Base-by-base conservation (phyloP, 768 basidiomycete genomes). In the Suillus variegatus region DNA sequence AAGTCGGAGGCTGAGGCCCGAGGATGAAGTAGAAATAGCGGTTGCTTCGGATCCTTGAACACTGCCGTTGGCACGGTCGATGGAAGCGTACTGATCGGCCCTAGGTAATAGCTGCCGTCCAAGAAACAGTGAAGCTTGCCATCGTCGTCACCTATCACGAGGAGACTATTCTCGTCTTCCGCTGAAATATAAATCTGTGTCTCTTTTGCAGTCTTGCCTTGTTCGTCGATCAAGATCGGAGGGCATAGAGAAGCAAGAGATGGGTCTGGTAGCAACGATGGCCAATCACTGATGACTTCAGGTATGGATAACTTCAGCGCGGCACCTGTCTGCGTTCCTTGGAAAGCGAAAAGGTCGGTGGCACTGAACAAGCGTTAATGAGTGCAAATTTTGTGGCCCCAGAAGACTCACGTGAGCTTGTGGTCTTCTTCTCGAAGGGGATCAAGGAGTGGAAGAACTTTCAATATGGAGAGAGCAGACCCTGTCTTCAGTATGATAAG, bases 271-370 rank as follows among this genome's bases (percentile, higher is more conserved):
- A 84, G 81, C 36, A 94, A 79, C 8, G 84, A 83, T 9, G 93
- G 92, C 92, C 93, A 94, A 38, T 78, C 73, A 25, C 81, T 80
- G 61, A 94, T 90, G 46, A 86, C 76, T 52, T 82, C 77, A n/a
- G 92, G 91, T 22, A 85, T 73, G 7, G 79, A 75, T 28, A 80
- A 75, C 69, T 82, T 82, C 51, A 77, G 75, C 35, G 73, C 73
- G 40, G 80, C 67, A 54, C 82, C 84, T 16, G 84, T 85, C 63
- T 88, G 86, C 12, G 86, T 85, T 46, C 87, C 88, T 77, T 92
- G 89, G 72, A 93, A 93, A 47, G 91, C 89, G 74, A 94, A 94
- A 47, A 94, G 77, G 77, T 93, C 89, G 63, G 88, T 88, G 9
- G 89, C 88, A 64, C 93, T 94, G 75, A 65, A 63, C 41, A 28